These are phyloP conservation scores for Phytophthora meadii DNA, from an alignment of 352 stramenopile species.

Conservation along the genomic window DNA sequence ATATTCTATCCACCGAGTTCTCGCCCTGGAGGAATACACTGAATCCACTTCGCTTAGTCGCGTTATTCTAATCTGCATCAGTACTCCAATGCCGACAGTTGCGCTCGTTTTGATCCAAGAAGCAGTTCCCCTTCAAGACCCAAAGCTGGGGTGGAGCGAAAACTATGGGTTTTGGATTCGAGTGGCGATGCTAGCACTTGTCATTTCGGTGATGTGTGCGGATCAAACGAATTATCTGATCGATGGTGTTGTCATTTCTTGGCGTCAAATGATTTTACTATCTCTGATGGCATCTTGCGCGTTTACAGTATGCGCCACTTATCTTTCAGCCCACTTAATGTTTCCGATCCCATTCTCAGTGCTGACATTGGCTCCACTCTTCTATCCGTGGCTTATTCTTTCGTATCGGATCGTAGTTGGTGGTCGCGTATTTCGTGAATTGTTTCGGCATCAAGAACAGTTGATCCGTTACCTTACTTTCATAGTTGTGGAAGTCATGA, in stretches of 20 bases:
- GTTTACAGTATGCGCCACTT: conserved; percentile 1
- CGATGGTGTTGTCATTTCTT: conserved; percentile 4
- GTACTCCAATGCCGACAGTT: conserved; percentile 18
- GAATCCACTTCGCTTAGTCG: conserved; percentile 3
- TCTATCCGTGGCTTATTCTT: conserved; percentile 19
- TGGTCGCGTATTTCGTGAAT: conserved; percentile 8
- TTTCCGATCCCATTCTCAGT: conserved; percentile 32
- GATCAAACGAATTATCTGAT: conserved; percentile 9
- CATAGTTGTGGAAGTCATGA: conserved; percentile 10
- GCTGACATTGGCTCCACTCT: conserved; percentile 15
- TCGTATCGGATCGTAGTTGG: conserved; percentile 25
- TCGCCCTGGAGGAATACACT: conserved; percentile 23
- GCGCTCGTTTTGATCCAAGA: conserved; percentile 19
- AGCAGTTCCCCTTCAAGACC: conserved; percentile 29
- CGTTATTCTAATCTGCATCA: conserved; percentile 3
- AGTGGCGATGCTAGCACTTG: background rate
- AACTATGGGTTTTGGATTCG: conserved; percentile 35
- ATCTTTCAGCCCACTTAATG: conserved; percentile 10
- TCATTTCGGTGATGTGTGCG: conserved; percentile 1
- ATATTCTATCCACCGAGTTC: conserved; percentile 31
- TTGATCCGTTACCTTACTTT: conserved; percentile 15
- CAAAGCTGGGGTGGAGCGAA: conserved; percentile 10
- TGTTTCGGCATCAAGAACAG: conserved; percentile 13
- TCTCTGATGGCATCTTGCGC: background rate
- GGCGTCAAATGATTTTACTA: conserved; percentile 8